Evolutionary conservation across 1,284 basidiomycete species (phyloP), one percentile per base, ranked within the genome.

Genomic region (Marasmius sp.): DNA sequence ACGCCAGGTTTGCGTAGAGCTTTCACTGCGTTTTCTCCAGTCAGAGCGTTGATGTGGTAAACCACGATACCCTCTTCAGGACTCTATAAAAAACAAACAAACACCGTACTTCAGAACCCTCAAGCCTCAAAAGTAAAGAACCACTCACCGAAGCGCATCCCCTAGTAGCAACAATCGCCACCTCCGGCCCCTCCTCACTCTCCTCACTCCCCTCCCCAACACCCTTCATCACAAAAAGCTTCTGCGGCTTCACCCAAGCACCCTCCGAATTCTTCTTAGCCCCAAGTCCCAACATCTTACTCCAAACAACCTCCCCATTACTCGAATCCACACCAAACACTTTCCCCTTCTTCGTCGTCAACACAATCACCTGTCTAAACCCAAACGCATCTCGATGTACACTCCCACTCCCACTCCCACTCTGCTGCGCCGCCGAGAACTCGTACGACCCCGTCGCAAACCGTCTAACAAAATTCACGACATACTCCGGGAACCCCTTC

Each of bases 351-450:
- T 77, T 67, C 1, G 92, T 94, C 0, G 88, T 91, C 3, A 82
- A 83, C 2, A 97, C 83, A 55, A 96, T 83, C 45, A 98, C 74
- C 73, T 97, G 94, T 53, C 91, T 84, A 74, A 97, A 94, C 0
- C 94, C 95, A 71, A 97, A 97, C 1, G 88, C 77, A 70, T 97
- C 94, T 2, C 92, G 85, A 55, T 80, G 79, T 0, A 89, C n/a
- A n/a, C n/a, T n/a, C n/a, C n/a, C n/a, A n/a, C n/a, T n/a, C n/a
- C n/a, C n/a, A n/a, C n/a, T n/a, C n/a, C n/a, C n/a, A n/a, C n/a
- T n/a, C n/a, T n/a, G n/a, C n/a, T n/a, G n/a, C n/a, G n/a, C n/a
- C n/a, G n/a, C n/a, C n/a, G n/a, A n/a, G n/a, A 84, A 81, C 1
- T 77, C 81, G 68, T 91, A 91, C 0, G 88, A 88, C 16, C 91